Evolutionary conservation across 2,329 filamentous ascomycete genomes (phyloP).

Genomic region (Fusarium buharicum): DNA sequence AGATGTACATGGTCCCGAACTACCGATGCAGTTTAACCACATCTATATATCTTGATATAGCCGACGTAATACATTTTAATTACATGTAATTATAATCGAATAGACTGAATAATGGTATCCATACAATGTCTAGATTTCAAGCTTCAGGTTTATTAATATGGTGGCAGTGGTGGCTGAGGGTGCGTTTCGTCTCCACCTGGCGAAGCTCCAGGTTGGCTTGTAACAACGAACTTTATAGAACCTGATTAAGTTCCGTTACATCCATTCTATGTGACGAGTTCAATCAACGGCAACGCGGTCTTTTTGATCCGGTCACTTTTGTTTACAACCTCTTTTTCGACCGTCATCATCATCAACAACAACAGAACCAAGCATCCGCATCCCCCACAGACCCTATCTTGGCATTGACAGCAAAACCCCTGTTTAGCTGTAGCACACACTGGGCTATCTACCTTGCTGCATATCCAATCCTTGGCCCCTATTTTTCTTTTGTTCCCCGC

Average conservation of each 20-base stretch:
- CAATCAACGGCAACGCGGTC: conserved; percentile 8
- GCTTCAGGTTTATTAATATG: not conserved
- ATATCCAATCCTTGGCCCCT: conserved; percentile 33
- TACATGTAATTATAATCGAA: no score
- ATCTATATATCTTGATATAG: no score
- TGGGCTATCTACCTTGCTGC: conserved; percentile 15
- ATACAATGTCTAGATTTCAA: no score
- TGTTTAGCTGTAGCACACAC: conserved; percentile 12
- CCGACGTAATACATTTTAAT: no score
- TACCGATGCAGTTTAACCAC: no score
- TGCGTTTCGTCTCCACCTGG: conserved; percentile 8
- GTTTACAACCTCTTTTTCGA: not conserved
- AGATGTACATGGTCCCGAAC: not conserved
- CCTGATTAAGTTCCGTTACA: not conserved
- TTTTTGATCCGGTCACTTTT: not conserved
- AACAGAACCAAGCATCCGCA: no score
- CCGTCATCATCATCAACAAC: not conserved
- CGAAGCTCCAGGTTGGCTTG: conserved; percentile 8
- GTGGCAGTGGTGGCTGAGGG: conserved; percentile 14
- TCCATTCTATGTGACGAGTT: conserved; percentile 2
- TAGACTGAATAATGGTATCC: no score
- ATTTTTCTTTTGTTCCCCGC: conserved; percentile 32
- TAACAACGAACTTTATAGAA: not conserved
- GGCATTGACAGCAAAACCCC: conserved; percentile 14
- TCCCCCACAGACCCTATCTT: no score